These are phyloP conservation scores for Penicillium ucsense DNA, from an alignment of 495 filamentous ascomycete genomes.

Conservation along the genomic window DNA sequence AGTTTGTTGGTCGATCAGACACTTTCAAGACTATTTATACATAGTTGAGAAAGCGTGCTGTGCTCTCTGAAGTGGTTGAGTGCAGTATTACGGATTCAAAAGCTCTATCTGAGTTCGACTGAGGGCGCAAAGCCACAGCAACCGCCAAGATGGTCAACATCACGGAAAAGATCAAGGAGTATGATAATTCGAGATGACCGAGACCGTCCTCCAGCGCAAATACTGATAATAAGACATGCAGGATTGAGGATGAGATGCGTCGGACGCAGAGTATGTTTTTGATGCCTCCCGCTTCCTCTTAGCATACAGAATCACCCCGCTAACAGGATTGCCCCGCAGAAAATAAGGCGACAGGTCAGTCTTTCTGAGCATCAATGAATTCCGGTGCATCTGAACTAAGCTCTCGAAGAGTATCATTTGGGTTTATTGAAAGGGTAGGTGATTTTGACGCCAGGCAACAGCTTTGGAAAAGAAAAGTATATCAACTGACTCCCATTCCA, in stretches of 20 bases:
- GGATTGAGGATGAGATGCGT: constrained; percentile 99
- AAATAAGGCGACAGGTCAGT: constrained; percentile 94
- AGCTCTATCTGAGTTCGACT: too few relatives aligned
- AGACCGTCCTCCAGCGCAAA: neutral
- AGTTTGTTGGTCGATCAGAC: too few relatives aligned
- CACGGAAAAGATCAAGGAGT: constrained; percentile 99
- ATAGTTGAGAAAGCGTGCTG: too few relatives aligned
- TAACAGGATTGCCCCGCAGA: constrained; percentile 49
- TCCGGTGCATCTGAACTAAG: constrained; percentile 6
- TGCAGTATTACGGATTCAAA: too few relatives aligned
- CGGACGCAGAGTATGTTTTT: constrained; percentile 78
- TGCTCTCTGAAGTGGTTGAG: too few relatives aligned
- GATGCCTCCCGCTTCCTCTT: neutral
- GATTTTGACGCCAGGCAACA: neutral
- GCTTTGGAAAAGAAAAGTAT: neutral
- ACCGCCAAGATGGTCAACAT: constrained; percentile 93
- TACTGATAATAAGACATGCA: constrained; percentile 24
- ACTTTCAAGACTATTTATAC: too few relatives aligned
- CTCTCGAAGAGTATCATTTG: constrained; percentile 81
- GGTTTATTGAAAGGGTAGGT: constrained; percentile 90
- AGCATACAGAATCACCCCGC: constrained; percentile 11
- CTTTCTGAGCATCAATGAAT: neutral
- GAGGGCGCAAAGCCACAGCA: constrained; percentile 18
- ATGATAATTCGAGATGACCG: constrained; percentile 17
- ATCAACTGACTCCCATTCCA: constrained; percentile 1